Base-by-base conservation (phyloP, 176 grass and related monocot species). In the Paspalum notatum region DNA sequence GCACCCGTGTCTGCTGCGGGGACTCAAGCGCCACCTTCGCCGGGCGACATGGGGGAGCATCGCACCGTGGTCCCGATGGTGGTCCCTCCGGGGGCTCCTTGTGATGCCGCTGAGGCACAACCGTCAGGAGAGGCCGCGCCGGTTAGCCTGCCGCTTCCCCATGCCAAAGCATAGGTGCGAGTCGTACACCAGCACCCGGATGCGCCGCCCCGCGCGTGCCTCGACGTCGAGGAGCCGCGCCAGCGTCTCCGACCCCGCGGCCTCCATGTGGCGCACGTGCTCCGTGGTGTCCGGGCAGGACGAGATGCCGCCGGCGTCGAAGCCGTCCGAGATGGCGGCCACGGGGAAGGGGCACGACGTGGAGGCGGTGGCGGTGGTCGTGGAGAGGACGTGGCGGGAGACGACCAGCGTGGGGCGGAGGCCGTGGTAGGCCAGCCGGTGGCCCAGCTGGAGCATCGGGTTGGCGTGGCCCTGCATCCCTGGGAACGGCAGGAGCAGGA, bases 401-500 rank as follows among this genome's bases (percentile, higher is more conserved):
- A 57, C n/a, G 20, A 75, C 52, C 37, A 74, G 72, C 0, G 72
- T 74, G 52, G 72, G 72, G 53, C 53, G 10, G 53, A 75, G 39
- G 18, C 72, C 72, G 72, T 75, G 53, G 53, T 43, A 55, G 20
- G 72, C 72, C 20, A 75, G 39, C 20, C 38, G 53, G 53, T 12
- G 72, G 72, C 53, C 72, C 39, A 75, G 4, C 53, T 75, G 72
- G 7, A 75, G 72, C 7, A 44, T 57, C 72, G 53, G 72, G 53
- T 75, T 75, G 20, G 9, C 39, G 53, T 75, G 72, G 38, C 53
- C 72, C 1, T 75, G 52, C 52, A 57, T 57, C 16, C 1, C 72
- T 4, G 54, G 48, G 48, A 37, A 37, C 12, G 72, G 7, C 20
- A 75, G 38, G 6, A 75, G 72, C 20, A 75, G 18, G 22, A 46